Percentiles rank a stretch among this genome's conserved stretches.
Conservation (phyloP, 1,284 basidiomycete genomes). For the Naganishia sp. region DNA sequence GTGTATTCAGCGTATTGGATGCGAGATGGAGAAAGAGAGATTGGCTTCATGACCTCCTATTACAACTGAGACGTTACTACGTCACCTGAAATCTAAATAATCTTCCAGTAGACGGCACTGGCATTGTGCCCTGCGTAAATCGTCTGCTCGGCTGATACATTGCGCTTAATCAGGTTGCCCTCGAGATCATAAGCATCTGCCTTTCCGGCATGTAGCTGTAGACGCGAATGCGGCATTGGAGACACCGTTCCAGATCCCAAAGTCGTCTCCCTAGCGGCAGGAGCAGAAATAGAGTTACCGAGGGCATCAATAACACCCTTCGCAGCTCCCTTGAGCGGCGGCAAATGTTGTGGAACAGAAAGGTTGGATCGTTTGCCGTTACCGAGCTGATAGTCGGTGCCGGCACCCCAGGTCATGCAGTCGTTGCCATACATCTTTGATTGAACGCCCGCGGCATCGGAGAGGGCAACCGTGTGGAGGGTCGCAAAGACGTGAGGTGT, state of each 20-base stretch:
- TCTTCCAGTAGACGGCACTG: conserved; percentile 69
- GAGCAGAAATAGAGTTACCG: conserved; percentile 48
- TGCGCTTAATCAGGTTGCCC: conserved; percentile 67
- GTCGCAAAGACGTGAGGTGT: conserved; percentile 77
- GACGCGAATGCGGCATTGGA: conserved; percentile 54
- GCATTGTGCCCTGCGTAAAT: conserved; percentile 61
- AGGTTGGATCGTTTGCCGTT: conserved; percentile 77
- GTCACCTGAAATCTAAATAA: background rate
- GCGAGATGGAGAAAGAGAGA: no score
- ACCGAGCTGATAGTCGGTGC: conserved; percentile 80
- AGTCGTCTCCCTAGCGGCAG: conserved; percentile 9
- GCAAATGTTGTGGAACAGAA: conserved; percentile 65
- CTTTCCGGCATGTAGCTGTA: conserved; percentile 51
- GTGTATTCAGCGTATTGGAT: no score
- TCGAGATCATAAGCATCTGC: conserved; percentile 64
- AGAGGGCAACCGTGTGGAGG: conserved; percentile 64
- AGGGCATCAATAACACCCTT: conserved; percentile 61
- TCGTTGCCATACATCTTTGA: conserved; percentile 56
- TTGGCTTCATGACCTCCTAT: no score
- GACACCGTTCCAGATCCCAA: conserved; percentile 37
- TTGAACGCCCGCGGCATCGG: conserved; percentile 53
- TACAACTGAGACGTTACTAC: no score
- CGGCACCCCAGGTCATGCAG: conserved; percentile 60
- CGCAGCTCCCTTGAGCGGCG: conserved; percentile 56
- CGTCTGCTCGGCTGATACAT: conserved; percentile 69